Evolutionary conservation across 768 basidiomycete genomes (phyloP).

Genomic region (Megacollybia marginata): DNA sequence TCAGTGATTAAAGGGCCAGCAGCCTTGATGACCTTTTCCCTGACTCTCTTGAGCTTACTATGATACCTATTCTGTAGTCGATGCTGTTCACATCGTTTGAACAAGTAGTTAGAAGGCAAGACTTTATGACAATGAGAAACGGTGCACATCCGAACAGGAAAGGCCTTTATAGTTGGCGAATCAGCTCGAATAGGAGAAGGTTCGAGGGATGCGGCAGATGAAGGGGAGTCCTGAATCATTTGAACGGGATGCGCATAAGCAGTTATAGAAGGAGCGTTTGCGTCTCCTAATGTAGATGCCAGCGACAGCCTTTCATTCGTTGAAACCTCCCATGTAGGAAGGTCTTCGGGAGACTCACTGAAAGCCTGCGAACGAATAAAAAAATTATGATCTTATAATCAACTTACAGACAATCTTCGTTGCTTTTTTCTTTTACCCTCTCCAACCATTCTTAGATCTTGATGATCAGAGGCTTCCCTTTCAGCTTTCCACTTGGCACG

Average conservation of each 20-base stretch:
- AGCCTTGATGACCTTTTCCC: conserved; percentile 41
- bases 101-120: conserved; percentile 38
- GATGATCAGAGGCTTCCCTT: conserved; percentile 31
- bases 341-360: conserved; percentile 24
- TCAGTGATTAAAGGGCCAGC: conserved; percentile 9
- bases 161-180: neutral
- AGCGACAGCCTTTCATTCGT: conserved; percentile 22
- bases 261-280: neutral
- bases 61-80: conserved; percentile 49
- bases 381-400: neutral
- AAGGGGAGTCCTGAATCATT: too few relatives aligned
- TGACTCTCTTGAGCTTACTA: conserved; percentile 41
- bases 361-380: conserved; percentile 21
- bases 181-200: neutral
- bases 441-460: conserved; percentile 20
- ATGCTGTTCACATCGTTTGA: conserved; percentile 49
- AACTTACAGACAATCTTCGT: conserved; percentile 30
- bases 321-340: conserved; percentile 27
- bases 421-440: conserved; percentile 31
- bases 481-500: conserved; percentile 46
- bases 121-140: conserved; percentile 50
- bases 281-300: conserved; percentile 3
- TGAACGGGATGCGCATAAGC: neutral
- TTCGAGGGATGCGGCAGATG: too few relatives aligned
- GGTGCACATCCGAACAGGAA: conserved; percentile 38